Base-by-base conservation (phyloP, 352 stramenopile genomes). In the Phytophthora cajani region DNA sequence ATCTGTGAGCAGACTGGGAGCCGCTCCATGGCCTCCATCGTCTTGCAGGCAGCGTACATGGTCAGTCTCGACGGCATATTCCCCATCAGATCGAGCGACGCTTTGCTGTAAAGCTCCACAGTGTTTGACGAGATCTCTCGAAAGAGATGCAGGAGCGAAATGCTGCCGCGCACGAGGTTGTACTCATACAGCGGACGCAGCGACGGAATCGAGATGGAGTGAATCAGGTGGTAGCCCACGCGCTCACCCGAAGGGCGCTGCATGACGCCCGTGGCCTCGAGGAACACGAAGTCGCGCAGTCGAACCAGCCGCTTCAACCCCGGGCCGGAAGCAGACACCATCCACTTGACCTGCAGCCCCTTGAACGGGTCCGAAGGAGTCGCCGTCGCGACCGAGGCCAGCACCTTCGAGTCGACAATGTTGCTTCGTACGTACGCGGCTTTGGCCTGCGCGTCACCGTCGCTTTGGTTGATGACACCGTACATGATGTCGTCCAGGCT, bases 401-500 rank as follows among this genome's bases (percentile, higher is more conserved):
- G 54, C 40, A 64, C 38, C 12, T 55, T 54, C 32, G 58, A 72
- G 59, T 75, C 67, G 5, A 51, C 25, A 38, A 75, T 46, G 50
- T 75, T 58, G 67, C 71, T 70, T 6, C 32, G 42, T 16, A 75
- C 46, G 21, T 78, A 78, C 17, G 67, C 40, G 1, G 62, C 62
- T 51, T 78, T 78, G 44, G 67, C 47, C 49, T 71, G 63, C 42
- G 71, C 71, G 40, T 50, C 40, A 11, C 69, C 67, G 47, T 69
- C 30, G 17, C 56, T 67, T 14, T 58, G 67, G 62, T 69, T 73
- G 7, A 73, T 47, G 40, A 64, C 63, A 51, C 67, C 67, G 50
- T 70, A 79, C 67, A 79, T 72, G 23, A 70, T 36, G 62, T 78
- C 71, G 53, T 71, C 61, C 12, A 78, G 57, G 8, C 60, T 58